Evolutionary conservation across 257 asterid species (phyloP), one percentile per base, ranked within the genome.

Genomic region (Gentiana dahurica): DNA sequence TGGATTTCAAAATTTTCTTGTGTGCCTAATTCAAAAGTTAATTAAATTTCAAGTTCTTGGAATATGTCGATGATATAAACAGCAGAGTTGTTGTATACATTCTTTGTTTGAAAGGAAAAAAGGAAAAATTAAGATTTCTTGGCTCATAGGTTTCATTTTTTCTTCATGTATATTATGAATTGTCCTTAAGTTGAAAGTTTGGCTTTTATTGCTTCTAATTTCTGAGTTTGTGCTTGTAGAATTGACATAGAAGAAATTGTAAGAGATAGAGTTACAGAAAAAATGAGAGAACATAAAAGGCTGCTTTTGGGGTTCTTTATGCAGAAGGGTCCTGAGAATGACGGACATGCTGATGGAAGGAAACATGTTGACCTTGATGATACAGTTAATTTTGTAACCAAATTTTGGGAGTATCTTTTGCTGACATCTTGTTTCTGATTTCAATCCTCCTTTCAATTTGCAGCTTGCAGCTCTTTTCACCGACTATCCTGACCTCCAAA

Each of bases 241-340:
- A 62, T 80, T 65, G 82, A 80, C 57, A 85, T 89, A 46, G 2
- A 76, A 49, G 89, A 83, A 39, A 24, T 24, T 24, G 95, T 92
- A 54, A 80, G 78, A 71, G 67, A 50, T 51, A 80, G 91, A 76
- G 95, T 92, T 65, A 86, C 83, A 79, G 91, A 86, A 58, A 68
- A 88, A 68, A 88, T 92, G 75, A 80, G 71, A 71, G 99, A 89
- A 58, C 86, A 89, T 57, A 69, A 75, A 65, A 71, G 78, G 85
- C 84, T 92, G 57, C 83, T 88, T 74, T 77, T 88, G 77, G 99
- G 97, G 46, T 88, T 92, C 69, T 92, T 88, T 76, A 72, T 92
- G 75, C 97, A 71, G 79, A 95, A 94, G 63, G 80, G 60, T 74
- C 62, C 69, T 37, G 93, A 81, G 74, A 84, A 81, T 15, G 95